Evolutionary conservation across 371 early-diverging fungal species (phyloP).

Genomic region (Phascolomyces articulosus): DNA sequence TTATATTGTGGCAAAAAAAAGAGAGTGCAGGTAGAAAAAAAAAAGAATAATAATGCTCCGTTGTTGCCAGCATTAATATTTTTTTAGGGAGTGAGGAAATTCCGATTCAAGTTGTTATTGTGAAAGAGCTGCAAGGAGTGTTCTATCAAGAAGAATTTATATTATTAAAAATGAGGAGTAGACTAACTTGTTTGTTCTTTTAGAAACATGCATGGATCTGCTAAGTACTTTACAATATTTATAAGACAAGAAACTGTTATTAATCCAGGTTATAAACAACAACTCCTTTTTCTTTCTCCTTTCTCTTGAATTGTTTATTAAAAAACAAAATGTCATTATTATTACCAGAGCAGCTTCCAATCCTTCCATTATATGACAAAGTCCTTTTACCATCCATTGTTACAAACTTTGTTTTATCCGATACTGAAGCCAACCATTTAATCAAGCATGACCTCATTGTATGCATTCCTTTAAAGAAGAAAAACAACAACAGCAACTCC

Average conservation of each 20-base stretch:
- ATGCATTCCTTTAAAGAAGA: constrained; percentile 25
- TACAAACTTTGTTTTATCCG: constrained; percentile 16
- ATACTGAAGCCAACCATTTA: constrained; percentile 17
- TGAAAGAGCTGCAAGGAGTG: background rate
- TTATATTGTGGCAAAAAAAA: background rate
- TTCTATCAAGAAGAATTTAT: background rate
- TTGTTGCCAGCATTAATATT: no score
- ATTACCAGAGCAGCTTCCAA: constrained; percentile 21
- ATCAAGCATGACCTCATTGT: constrained; percentile 19
- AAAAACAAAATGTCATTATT: background rate
- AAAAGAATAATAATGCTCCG: background rate
- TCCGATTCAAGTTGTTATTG: background rate
- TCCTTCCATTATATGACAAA: constrained; percentile 27
- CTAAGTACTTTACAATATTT: background rate
- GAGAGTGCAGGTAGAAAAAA: background rate
- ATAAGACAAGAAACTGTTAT: background rate
- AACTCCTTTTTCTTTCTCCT: background rate
- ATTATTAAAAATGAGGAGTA: background rate
- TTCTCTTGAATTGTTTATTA: background rate
- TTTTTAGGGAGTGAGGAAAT: no score
- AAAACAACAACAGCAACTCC: no score
- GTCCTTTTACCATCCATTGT: constrained; percentile 39
- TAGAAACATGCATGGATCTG: background rate
- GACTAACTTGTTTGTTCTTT: no score
- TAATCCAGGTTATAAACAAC: background rate